These are phyloP conservation scores for Penium margaritaceum DNA, from an alignment of 139 green algal species.

Conservation along the genomic window DNA sequence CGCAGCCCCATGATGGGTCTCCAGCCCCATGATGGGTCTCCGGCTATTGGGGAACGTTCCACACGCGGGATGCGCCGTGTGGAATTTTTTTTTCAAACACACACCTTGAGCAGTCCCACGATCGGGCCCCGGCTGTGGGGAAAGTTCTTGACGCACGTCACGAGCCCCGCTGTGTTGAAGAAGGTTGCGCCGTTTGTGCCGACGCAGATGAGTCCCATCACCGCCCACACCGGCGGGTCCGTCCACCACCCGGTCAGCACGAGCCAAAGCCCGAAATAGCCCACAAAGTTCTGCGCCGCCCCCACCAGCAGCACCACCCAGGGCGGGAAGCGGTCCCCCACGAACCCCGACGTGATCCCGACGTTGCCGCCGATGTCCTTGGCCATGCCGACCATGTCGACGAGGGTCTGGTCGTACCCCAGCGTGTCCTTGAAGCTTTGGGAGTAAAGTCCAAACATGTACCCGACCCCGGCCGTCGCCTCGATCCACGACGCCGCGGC, in stretches of 20 bases:
- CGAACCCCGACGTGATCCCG: constrained; percentile 33
- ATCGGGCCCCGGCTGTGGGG: constrained; percentile 64
- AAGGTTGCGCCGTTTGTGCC: constrained; percentile 42
- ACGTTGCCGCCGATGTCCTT: constrained; percentile 45
- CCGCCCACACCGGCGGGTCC: constrained; percentile 21
- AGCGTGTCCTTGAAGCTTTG: constrained; percentile 36
- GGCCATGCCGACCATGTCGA: constrained; percentile 27
- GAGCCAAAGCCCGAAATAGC: constrained; percentile 37
- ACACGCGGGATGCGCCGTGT: too few species aligned
- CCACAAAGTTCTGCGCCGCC: constrained; percentile 15
- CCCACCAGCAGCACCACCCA: constrained; percentile 33
- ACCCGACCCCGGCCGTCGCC: constrained; percentile 16
- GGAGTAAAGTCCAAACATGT: constrained; percentile 40
- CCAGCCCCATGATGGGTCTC: too few species aligned
- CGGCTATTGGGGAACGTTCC: too few species aligned
- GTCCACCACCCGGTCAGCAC: constrained; percentile 22
- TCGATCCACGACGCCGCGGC: constrained; percentile 23
- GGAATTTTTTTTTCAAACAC: too few species aligned
- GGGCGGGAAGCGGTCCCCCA: constrained; percentile 12
- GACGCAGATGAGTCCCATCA: constrained; percentile 31
- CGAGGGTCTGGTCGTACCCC: constrained; percentile 34
- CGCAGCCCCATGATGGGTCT: too few species aligned
- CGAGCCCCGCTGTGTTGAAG: constrained; percentile 38
- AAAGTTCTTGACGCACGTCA: constrained; percentile 70
- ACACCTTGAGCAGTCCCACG: constrained; percentile 74